Evolutionary conservation across 768 basidiomycete genomes (phyloP), one percentile per base, ranked within the genome.

Genomic region (Phylloporus arenicola): DNA sequence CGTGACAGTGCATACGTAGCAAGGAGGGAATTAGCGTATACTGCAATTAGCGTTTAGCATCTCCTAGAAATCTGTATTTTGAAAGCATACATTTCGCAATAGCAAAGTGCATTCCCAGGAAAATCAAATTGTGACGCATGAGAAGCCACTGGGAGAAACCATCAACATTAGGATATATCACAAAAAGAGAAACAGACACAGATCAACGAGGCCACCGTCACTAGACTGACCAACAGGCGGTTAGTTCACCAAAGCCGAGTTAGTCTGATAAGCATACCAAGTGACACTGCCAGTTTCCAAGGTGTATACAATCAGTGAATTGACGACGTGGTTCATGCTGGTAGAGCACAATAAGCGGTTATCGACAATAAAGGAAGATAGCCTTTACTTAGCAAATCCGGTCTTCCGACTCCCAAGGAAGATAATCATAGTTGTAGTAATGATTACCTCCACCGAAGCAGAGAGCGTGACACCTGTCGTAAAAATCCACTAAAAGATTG

Each of bases 261-360:
- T 2, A 16, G 33, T 30, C 1, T 1, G 20, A 13, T 7, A 25
- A 48, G 20, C 55, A 4, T 49, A 72, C 74, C 71, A 72, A 22
- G 80, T 80, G 17, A 80, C 39, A 3, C 72, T 61, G 35, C 79
- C 80, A 14, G 74, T 78, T 56, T 81, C 80, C 29, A 81, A 68
- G 0, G 78, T 74, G 50, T 81, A 80, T 2, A 77, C 53, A 45
- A 80, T 75, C 54, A 80, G 57, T 0, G 67, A 62, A 50, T 80
- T 79, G 40, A 81, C 68, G 31, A 80, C 57, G 29, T 72, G 70
- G 46, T 76, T 76, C 64, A 81, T 64, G 51, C 78, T 79, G 45
- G 13, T 12, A 2, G 6, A 29, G 13, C 1, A 47, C 13, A 8
- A 20, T 56, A 27, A 52, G 40, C 17, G 35, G 9, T 11, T 38